phyloP scores from a whole-genome alignment of 2,329 filamentous ascomycete genomes.

The Mycogone perniciosa region DNA sequence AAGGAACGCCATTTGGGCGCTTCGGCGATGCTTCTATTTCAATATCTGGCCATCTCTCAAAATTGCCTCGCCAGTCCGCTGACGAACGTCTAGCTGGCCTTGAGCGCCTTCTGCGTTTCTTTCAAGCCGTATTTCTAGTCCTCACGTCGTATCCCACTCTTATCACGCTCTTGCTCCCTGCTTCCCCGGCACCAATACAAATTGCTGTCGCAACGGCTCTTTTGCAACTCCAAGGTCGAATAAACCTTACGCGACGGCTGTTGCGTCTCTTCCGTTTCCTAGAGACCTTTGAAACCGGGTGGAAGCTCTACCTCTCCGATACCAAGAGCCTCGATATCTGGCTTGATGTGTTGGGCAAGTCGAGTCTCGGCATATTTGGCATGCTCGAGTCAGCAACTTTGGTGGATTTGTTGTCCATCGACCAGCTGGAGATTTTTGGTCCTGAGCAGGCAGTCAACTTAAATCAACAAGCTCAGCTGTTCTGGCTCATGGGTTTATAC shows the following conservation, averaged over 20 bases:
- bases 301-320: conserved; percentile 31
- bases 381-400: conserved; percentile 60
- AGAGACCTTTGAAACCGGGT: conserved; percentile 49
- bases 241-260: conserved; percentile 51
- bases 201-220: conserved; percentile 28
- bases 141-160: conserved; percentile 39
- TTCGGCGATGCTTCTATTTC: neutral
- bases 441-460: conserved; percentile 40
- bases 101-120: conserved; percentile 53
- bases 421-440: conserved; percentile 46
- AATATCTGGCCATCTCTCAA: neutral
- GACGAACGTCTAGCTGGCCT: conserved; percentile 35
- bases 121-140: conserved; percentile 48
- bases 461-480: conserved; percentile 56
- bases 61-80: neutral
- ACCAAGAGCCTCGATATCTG: conserved; percentile 30
- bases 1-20: no score
- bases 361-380: conserved; percentile 60
- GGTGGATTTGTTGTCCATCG: conserved; percentile 42
- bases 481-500: conserved; percentile 61
- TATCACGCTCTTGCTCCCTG: conserved; percentile 27
- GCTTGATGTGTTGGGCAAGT: conserved; percentile 51
- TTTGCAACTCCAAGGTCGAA: conserved; percentile 30
- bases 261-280: conserved; percentile 65
- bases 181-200: conserved; percentile 18